Conservation (phyloP, 1,284 basidiomycete genomes). For the Vanrija sp. region DNA sequence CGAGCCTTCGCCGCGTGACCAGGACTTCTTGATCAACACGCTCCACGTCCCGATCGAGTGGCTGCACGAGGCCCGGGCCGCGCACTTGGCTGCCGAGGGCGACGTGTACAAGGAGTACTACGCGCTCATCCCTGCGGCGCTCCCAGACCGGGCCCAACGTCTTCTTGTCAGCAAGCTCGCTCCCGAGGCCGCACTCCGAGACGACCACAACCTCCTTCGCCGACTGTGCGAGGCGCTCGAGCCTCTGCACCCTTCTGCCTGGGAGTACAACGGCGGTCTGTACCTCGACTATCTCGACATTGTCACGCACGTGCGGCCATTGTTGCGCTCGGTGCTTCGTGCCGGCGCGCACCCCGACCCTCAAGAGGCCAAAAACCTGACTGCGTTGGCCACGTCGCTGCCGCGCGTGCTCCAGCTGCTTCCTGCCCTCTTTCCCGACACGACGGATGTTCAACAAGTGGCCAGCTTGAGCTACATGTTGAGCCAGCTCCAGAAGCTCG, state of each 20-base stretch:
- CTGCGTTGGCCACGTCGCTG: constrained; percentile 59
- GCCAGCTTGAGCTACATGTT: constrained; percentile 42
- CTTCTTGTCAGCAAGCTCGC: constrained; percentile 78
- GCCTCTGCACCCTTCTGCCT: constrained; percentile 62
- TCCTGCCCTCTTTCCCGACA: constrained; percentile 58
- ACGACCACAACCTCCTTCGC: constrained; percentile 69
- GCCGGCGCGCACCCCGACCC: constrained; percentile 35
- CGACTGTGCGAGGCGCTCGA: constrained; percentile 69
- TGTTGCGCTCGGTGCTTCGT: constrained; percentile 28
- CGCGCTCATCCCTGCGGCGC: constrained; percentile 65
- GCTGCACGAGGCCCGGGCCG: constrained; percentile 65
- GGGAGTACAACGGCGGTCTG: constrained; percentile 67
- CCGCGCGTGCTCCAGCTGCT: constrained; percentile 66
- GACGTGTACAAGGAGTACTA: constrained; percentile 73
- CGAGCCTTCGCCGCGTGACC: constrained; percentile 63
- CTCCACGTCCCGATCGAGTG: constrained; percentile 77
- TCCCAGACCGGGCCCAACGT: constrained; percentile 71
- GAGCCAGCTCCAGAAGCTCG: constrained; percentile 30
- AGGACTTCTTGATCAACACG: constrained; percentile 68
- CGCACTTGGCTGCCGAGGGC: constrained; percentile 44
- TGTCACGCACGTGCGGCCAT: constrained; percentile 23
- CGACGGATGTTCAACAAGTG: constrained; percentile 33
- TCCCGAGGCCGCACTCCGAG: constrained; percentile 79
- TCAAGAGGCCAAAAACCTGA: constrained; percentile 52
- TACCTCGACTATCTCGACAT: constrained; percentile 42